Base-by-base conservation (phyloP, 208 protist species). In the Crithidia sp. region DNA sequence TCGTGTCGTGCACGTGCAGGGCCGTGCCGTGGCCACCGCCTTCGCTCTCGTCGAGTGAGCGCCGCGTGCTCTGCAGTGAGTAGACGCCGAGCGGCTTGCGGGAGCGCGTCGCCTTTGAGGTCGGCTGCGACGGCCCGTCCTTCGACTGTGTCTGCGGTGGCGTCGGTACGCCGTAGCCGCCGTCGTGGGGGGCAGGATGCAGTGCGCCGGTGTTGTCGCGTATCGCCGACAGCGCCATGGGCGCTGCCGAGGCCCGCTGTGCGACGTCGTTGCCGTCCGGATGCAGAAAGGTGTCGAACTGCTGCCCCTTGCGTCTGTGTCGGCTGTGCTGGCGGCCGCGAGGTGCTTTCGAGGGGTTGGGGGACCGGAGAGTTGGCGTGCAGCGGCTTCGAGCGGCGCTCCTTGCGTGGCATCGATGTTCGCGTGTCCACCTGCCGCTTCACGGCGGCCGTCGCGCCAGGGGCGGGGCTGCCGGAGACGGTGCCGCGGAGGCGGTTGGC, bases 321-420 rank as follows among this genome's bases (percentile, higher is more conserved):
- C 43, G 44, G n/a, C 41, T 54, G 37, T 40, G 37, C 43, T 43
- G 40, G n/a, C 7, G 50, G 10, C n/a, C 49, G 56, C 4, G 36
- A 4, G n/a, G 4, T 47, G 8, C 12, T 8, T 7, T 63, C 74
- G 41, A 12, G 52, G 12, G 6, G 17, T 5, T 72, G 74, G 7
- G 55, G 14, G 8, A 12, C 37, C 5, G 37, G 7, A 0, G 52
- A 8, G 16, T 43, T 37, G 44, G 43, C 52, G 54, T 70, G 41
- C 52, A 79, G 47, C 47, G 67, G 74, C 63, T 79, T 79, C 9
- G 67, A 79, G 7, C 67, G 66, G 12, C 74, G 74, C 61, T 79
- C 74, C 61, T 79, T 79, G n/a, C 59, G 74, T 19, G 36, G 67
- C 67, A 74, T 70, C 44, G 65, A 44, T 36, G 58, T 61, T 2